phyloP scores from a whole-genome alignment of 495 filamentous ascomycete genomes.

The Penicillium malachiteum region DNA sequence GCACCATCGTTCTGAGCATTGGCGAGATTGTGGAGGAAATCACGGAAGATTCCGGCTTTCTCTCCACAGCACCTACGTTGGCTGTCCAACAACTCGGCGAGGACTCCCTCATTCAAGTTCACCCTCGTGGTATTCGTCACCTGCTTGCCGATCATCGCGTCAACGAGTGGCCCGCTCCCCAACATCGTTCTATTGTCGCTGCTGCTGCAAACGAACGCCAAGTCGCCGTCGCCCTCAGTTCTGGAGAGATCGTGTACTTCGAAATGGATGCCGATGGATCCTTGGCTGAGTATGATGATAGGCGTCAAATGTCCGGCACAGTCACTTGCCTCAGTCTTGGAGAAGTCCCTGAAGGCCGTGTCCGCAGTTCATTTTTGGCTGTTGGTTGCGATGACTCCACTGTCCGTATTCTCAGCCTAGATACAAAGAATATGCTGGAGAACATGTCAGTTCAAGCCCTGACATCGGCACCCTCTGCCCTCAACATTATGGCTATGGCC shows the following conservation, averaged over 20 bases:
- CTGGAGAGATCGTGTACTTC: conserved; percentile 95
- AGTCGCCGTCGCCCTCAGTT: conserved; percentile 89
- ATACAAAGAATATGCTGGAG: conserved; percentile 85
- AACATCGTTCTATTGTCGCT: conserved; percentile 93
- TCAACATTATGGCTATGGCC: conserved; percentile 93
- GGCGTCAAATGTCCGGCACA: conserved; percentile 92
- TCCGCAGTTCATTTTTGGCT: conserved; percentile 84
- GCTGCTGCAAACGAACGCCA: conserved; percentile 92
- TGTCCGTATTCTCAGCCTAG: conserved; percentile 85
- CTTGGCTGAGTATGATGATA: conserved; percentile 91
- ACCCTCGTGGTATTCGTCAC: conserved; percentile 90
- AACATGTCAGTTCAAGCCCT: conserved; percentile 91
- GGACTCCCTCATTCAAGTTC: conserved; percentile 89
- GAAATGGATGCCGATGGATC: conserved; percentile 91
- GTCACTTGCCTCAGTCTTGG: conserved; percentile 91
- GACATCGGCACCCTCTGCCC: conserved; percentile 80
- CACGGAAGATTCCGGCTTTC: conserved; percentile 78
- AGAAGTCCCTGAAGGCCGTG: conserved; percentile 85
- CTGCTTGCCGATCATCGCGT: conserved; percentile 76
- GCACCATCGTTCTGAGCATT: conserved; percentile 85
- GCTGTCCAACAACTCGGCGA: conserved; percentile 93
- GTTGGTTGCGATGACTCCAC: conserved; percentile 97
- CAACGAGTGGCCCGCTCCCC: conserved; percentile 91
- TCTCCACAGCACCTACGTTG: conserved; percentile 80
- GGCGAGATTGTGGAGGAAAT: conserved; percentile 97